Percentiles rank a stretch among this genome's conserved stretches.
Evolutionary conservation across 2,329 filamentous ascomycete genomes (phyloP).

Genomic region (Aureobasidium sp.): DNA sequence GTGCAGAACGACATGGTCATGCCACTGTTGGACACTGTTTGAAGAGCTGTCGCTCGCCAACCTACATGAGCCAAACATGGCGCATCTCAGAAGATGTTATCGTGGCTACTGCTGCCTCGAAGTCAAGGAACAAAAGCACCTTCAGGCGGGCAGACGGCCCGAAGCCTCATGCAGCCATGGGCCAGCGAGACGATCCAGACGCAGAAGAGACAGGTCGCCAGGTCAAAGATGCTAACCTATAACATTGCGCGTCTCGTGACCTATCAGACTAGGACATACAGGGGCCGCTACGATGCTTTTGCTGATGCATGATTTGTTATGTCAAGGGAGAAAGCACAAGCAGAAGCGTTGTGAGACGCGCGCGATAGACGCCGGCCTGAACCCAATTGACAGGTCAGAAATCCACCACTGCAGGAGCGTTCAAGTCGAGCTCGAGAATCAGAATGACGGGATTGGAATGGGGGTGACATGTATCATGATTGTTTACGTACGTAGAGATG

Average conservation of each 20-base stretch:
- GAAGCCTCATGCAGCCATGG: background rate
- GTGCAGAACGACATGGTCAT: background rate
- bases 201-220: background rate
- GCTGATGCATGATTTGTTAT: background rate
- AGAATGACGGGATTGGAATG: background rate
- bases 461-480: background rate
- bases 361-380: slow-evolving; percentile 10
- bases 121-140: background rate
- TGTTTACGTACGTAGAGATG: slow-evolving; percentile 8
- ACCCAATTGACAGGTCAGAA: slow-evolving; percentile 14
- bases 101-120: slow-evolving; percentile 2
- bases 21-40: background rate
- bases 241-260: background rate
- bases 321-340: background rate
- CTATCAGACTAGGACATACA: background rate
- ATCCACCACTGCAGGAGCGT: background rate
- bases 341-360: slow-evolving; percentile 10
- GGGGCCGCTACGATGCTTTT: slow-evolving; percentile 1
- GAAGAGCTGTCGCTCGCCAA: slow-evolving; percentile 1
- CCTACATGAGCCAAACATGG: background rate
- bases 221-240: background rate
- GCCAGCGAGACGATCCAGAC: background rate
- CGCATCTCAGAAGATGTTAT: background rate
- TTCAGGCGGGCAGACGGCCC: slow-evolving; percentile 5
- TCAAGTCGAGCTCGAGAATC: background rate